Conservation (phyloP, 2,329 filamentous ascomycete genomes). For the Pseudopithomyces chartarum region DNA sequence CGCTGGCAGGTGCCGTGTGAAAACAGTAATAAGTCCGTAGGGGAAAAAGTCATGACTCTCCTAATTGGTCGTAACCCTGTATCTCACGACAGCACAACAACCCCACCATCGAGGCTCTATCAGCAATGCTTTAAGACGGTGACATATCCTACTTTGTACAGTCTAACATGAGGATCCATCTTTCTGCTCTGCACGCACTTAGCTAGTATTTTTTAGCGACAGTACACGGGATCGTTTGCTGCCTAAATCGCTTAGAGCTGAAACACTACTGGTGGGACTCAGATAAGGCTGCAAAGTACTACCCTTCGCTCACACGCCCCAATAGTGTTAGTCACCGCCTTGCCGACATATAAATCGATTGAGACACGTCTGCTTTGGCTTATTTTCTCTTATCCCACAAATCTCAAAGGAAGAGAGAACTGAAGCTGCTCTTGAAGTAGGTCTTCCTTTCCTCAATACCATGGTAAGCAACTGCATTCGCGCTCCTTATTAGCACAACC, state of each 20-base stretch:
- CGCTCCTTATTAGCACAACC: neutral
- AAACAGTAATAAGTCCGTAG: no score
- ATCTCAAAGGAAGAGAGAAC: neutral
- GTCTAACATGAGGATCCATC: no score
- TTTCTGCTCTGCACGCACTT: neutral
- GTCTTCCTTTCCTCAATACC: neutral
- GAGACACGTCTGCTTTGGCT: neutral
- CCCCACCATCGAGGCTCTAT: neutral
- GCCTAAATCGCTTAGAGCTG: neutral
- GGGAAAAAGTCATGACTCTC: no score
- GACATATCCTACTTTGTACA: no score
- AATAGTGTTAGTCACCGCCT: no score
- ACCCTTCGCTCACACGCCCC: neutral
- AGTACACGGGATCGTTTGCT: neutral
- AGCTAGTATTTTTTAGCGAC: neutral
- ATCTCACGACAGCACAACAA: neutral
- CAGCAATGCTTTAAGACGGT: neutral
- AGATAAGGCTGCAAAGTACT: neutral
- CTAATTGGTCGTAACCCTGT: neutral
- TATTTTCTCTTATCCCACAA: neutral
- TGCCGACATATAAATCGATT: neutral
- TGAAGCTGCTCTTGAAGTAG: neutral
- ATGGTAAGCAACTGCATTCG: constrained; percentile 8
- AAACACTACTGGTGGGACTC: neutral
- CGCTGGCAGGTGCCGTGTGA: no score